Evolutionary conservation across 1,284 basidiomycete species (phyloP).

Genomic region (Phylloporus sp.): DNA sequence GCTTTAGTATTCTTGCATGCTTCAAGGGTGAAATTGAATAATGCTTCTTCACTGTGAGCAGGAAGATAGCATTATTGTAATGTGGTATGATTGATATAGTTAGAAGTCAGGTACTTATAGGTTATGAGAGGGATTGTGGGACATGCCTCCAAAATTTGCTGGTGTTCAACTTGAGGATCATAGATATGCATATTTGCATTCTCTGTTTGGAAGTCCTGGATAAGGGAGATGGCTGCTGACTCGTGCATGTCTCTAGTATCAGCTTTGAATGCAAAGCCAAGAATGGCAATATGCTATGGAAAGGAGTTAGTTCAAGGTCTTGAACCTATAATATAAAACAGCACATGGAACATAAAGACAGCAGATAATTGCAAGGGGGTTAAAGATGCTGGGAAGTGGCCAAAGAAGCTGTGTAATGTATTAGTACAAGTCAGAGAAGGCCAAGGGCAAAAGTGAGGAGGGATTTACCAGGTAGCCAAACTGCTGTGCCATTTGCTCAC

Average conservation of each 20-base stretch:
- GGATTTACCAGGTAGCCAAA: no score
- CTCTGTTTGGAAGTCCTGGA: conserved; percentile 93
- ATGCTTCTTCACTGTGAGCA: conserved; percentile 77
- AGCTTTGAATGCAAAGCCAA: conserved; percentile 97
- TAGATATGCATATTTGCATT: conserved; percentile 87
- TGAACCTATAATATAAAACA: conserved; percentile 6
- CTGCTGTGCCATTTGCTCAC: no score
- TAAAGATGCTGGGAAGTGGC: no score
- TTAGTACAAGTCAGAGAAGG: no score
- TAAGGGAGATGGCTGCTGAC: conserved; percentile 94
- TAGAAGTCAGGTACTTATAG: conserved; percentile 49
- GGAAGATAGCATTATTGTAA: background rate
- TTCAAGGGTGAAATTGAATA: conserved; percentile 78
- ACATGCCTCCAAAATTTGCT: conserved; percentile 73
- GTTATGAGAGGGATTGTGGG: conserved; percentile 57
- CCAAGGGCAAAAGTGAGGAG: no score
- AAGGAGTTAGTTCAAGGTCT: conserved; percentile 5
- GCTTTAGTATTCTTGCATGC: conserved; percentile 92
- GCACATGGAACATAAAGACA: background rate
- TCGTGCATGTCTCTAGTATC: conserved; percentile 98
- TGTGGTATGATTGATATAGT: background rate
- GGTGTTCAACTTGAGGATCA: conserved; percentile 84
- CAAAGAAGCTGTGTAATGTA: no score
- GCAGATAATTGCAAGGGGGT: no score
- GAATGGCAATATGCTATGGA: conserved; percentile 87